Base-by-base conservation (phyloP, 2,329 filamentous ascomycete genomes). In the Diaporthe helianthi region DNA sequence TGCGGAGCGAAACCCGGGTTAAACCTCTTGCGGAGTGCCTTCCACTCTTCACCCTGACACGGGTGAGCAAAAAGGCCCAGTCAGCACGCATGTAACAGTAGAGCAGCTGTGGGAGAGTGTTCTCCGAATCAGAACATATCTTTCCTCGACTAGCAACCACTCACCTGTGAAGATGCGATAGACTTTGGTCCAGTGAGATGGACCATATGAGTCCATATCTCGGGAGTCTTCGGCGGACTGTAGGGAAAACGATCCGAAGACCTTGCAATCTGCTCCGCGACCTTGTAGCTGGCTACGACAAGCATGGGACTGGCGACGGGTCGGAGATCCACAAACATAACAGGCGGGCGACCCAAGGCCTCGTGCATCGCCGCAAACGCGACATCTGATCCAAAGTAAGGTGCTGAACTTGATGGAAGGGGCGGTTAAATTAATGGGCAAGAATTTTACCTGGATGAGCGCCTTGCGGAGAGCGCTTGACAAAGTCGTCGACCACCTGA, bases 1-100 rank as follows among this genome's bases (percentile, higher is more conserved):
- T 79, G 76, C 1, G 78, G 78, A 1, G 80, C 76, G 60, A 81
- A 82, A 0, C 78, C 80, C 0, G 77, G 78, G 69, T 78, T 81
- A 73, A 78, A 80, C 19, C 76, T 74, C 71, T 78, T 81, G 19
- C 80, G 76, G 3, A 76, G 53, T 4, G 64, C 61, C 70, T 78
- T 79, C 76, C 78, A 79, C 9, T 76, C 69, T 9, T 78, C 76
- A 10, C 72, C 74, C 60, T 75, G 74, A 73, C 71, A n/a, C 10
- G 17, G 2, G n/a, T 60, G 1, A 4, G 9, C 4, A 29, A 60
- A 60, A 41, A 19, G 19, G n/a, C 6, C 7, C 19, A 44, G 38
- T 44, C 38, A 44, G 38, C 38, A 44, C 5, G 19, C 1, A n/a
- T 29, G 13, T 19, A 26, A 13, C 15, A 31, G 29, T 6, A 44